phyloP scores from a whole-genome alignment of 495 filamentous ascomycete species.

The Cryomyces antarcticus region DNA sequence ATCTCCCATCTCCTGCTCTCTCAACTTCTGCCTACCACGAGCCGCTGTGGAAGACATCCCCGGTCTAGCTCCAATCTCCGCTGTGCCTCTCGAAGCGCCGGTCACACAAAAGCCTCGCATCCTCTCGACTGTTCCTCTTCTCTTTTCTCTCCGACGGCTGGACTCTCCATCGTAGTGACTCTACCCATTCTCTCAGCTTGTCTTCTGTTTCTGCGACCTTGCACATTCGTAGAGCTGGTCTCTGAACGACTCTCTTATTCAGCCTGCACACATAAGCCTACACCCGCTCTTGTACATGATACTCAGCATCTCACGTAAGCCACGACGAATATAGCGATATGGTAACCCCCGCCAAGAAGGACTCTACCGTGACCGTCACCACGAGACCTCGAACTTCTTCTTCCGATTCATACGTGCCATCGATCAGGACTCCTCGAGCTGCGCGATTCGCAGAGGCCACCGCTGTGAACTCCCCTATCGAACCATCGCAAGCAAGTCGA shows the following conservation, averaged over 20 bases:
- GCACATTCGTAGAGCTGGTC: too few relatives aligned
- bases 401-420: conserved; percentile 16
- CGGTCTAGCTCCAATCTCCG: too few relatives aligned
- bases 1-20: conserved; percentile 10
- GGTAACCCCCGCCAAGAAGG: too few relatives aligned
- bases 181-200: conserved; percentile 5
- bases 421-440: conserved; percentile 59
- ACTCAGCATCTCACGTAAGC: too few relatives aligned
- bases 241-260: too few relatives aligned
- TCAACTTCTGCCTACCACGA: conserved; percentile 7
- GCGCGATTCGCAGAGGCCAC: conserved; percentile 85
- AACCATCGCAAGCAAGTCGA: conserved; percentile 24
- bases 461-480: conserved; percentile 66
- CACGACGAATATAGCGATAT: too few relatives aligned
- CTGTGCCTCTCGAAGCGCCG: conserved; percentile 11
- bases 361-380: conserved; percentile 11
- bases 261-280: too few relatives aligned
- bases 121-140: conserved; percentile 2
- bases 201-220: too few relatives aligned
- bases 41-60: conserved; percentile 1
- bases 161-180: conserved; percentile 13
- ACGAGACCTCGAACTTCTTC: conserved; percentile 11
- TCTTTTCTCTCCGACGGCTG: conserved; percentile 11
- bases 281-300: too few relatives aligned
- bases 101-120: conserved; percentile 16